Evolutionary conservation across 2,329 filamentous ascomycete species (phyloP), one percentile per base, ranked within the genome.

Genomic region (Cladophialophora immunda): DNA sequence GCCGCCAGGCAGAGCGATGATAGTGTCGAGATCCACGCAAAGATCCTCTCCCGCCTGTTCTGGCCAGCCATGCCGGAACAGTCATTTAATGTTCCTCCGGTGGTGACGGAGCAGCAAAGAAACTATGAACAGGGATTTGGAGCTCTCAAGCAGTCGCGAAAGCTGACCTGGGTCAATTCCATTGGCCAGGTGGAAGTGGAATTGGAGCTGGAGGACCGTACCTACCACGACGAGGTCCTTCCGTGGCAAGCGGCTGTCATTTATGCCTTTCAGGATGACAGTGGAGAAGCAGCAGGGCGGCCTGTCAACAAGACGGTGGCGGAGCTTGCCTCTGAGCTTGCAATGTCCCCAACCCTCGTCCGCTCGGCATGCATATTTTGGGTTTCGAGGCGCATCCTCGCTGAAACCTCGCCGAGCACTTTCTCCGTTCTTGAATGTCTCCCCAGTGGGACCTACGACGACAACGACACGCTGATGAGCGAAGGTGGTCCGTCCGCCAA

Each of bases 1-100:
- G 27, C 41, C 17, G 30, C 38, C 11, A 32, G 63, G 32, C 29
- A 63, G 30, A 19, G 19, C 15, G 63, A 72, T 58, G 41, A 66
- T 2, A 19, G 32, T 17, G 65, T 73, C 82, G 2, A 84, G 15
- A 87, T 92, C 61, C 90, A 94, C 73, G 89, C 93, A 32, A 94
- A 95, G 76, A 94, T 98, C 59, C 83, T 98, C 4, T 97, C 94
- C 0, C 88, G 93, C 25, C 89, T 97, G 68, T 99, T 96, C 82
- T 99, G 95, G 95, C 95, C 95, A 0, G 86, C 89, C 9, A 83
- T 97, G 25, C 87, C 91, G 58, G 79, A 80, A n/a, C 81, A 80
- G 65, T 73, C 77, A 36, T 85, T 84, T 76, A 78, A 76, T 41
- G 76, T 84, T 1, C 82, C 83, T 1, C 69, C 75, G 1, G 77